phyloP scores from a whole-genome alignment of 31 red algal genomes.

The Endocladia muricata region DNA sequence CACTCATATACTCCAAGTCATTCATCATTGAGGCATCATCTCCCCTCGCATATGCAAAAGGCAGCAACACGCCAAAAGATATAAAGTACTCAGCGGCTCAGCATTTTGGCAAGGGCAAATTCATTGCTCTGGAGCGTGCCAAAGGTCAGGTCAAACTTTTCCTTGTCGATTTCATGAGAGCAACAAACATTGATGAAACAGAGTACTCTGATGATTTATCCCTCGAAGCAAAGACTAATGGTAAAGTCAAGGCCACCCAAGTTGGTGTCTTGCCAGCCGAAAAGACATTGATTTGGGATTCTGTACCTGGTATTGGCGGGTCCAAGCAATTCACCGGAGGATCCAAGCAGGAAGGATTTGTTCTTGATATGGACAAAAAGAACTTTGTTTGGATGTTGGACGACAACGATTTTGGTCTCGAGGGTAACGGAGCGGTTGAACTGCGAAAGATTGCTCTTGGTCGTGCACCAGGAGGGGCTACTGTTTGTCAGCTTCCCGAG shows the following conservation, averaged over 20 bases:
- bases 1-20: slow-evolving; percentile 20
- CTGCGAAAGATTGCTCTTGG: slow-evolving; percentile 45
- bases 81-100: slow-evolving; percentile 46
- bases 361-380: slow-evolving; percentile 34
- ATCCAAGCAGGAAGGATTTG: slow-evolving; percentile 67
- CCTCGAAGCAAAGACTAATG: slow-evolving; percentile 47
- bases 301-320: slow-evolving; percentile 36
- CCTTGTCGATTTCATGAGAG: slow-evolving; percentile 20
- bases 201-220: slow-evolving; percentile 40
- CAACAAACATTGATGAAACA: slow-evolving; percentile 40
- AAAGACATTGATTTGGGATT: slow-evolving; percentile 58
- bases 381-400: slow-evolving; percentile 38
- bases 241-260: slow-evolving; percentile 9
- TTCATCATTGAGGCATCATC: slow-evolving; percentile 46
- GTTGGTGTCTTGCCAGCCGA: slow-evolving; percentile 33
- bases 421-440: slow-evolving; percentile 1
- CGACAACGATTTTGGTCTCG: slow-evolving; percentile 74
- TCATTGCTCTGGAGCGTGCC: slow-evolving; percentile 58
- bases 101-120: slow-evolving; percentile 14
- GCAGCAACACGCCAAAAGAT: slow-evolving; percentile 3
- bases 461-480: slow-evolving; percentile 45
- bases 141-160: slow-evolving; percentile 64
- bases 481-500: slow-evolving; percentile 52
- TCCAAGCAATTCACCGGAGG: slow-evolving; percentile 26
- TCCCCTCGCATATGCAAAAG: slow-evolving; percentile 18